Evolutionary conservation across 2,329 filamentous ascomycete genomes (phyloP).

Genomic region (Amauroascus verrucosus): DNA sequence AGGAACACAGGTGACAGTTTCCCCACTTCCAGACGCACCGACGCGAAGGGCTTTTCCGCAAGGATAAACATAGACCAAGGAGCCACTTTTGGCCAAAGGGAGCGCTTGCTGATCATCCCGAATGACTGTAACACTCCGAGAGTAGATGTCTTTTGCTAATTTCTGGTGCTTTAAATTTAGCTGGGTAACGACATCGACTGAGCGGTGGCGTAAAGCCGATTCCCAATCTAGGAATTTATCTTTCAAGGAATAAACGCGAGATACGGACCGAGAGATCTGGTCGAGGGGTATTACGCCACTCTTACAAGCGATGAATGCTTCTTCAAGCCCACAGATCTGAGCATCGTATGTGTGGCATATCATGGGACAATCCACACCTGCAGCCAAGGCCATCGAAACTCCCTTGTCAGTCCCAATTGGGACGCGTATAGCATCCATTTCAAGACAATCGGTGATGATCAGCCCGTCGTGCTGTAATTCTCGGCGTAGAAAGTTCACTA

Average conservation of each 20-base stretch:
- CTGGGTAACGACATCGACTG: slow-evolving; percentile 16
- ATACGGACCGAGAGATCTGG: slow-evolving; percentile 28
- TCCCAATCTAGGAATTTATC: slow-evolving; percentile 29
- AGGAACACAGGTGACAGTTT: slow-evolving; percentile 25
- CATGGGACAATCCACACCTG: slow-evolving; percentile 39
- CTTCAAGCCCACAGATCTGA: slow-evolving; percentile 34
- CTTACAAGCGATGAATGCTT: slow-evolving; percentile 30
- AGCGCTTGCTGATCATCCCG: slow-evolving; percentile 25
- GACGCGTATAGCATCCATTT: slow-evolving; percentile 37
- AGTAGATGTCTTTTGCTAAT: slow-evolving; percentile 30
- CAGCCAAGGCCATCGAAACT: slow-evolving; percentile 34
- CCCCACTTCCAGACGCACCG: slow-evolving; percentile 33
- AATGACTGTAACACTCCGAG: slow-evolving; percentile 34
- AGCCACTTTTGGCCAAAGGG: slow-evolving; percentile 24
- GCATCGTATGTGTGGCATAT: slow-evolving; percentile 37
- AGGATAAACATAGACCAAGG: slow-evolving; percentile 32
- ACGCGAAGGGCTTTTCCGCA: slow-evolving; percentile 27
- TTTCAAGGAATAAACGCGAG: slow-evolving; percentile 31
- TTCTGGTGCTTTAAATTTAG: slow-evolving; percentile 22
- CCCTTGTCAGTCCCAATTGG: slow-evolving; percentile 35
- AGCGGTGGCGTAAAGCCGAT: slow-evolving; percentile 18
- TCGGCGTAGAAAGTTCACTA: slow-evolving; percentile 31
- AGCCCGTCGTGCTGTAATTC: slow-evolving; percentile 38
- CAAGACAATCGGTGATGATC: slow-evolving; percentile 38
- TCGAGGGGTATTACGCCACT: slow-evolving; percentile 26